Conservation (phyloP, 768 basidiomycete genomes). For the Cubamyces sp. region DNA sequence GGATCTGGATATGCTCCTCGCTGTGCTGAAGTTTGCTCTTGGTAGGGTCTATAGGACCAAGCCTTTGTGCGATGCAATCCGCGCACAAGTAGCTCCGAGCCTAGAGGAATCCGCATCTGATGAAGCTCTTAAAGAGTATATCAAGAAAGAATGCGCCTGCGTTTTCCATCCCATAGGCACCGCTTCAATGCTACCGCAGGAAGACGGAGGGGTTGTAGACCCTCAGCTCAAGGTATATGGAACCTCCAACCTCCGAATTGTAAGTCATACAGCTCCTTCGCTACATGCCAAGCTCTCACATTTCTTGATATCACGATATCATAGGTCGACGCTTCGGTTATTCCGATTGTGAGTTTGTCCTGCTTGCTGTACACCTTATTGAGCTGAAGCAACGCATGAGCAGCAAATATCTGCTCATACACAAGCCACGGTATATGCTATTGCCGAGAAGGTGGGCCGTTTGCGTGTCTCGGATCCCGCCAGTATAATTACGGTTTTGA, state of each 20-base stretch:
- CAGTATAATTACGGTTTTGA: background rate
- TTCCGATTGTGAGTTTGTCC: background rate
- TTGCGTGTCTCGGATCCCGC: background rate
- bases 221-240: constrained; percentile 13
- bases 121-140: constrained; percentile 4
- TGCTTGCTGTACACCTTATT: too few relatives aligned
- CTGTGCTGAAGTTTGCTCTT: constrained; percentile 3
- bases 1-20: constrained; percentile 12
- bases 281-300: background rate
- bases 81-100: background rate
- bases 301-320: background rate
- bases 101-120: background rate
- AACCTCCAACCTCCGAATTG: constrained; percentile 19
- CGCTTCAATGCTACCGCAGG: constrained; percentile 15
- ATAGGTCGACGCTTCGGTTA: background rate
- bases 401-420: constrained; percentile 1
- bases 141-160: constrained; percentile 3
- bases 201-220: constrained; percentile 23
- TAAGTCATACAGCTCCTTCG: background rate
- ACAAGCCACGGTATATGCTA: background rate
- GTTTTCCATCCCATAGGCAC: constrained; percentile 3
- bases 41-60: background rate
- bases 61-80: constrained; percentile 1
- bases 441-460: background rate
- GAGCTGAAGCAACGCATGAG: background rate